Base-by-base conservation (phyloP, 768 basidiomycete species). In the Boletus sp. region DNA sequence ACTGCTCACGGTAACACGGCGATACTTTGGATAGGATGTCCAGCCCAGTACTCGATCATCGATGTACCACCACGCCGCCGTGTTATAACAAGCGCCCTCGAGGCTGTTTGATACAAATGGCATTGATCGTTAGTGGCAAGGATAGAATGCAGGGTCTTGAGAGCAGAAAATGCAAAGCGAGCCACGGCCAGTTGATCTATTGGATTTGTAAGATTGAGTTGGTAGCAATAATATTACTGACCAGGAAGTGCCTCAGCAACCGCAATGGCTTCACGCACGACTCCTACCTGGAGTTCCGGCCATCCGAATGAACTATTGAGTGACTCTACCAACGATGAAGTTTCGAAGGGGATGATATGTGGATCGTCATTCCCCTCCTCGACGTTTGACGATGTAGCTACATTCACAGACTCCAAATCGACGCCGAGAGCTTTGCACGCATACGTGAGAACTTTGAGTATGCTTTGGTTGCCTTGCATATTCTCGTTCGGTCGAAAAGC, bases 231-330 rank as follows among this genome's bases (percentile, higher is more conserved):
- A 40, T 48, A 49, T 55, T 10, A 73, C 80, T 52, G 58, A 92
- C 94, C 94, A 55, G 96, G 94, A 24, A 99, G 75, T 14, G 92
- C 85, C 71, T 98, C 93, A 2, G 93, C 91, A 3, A 98, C 86
- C 0, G 90, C 87, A 20, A 98, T 86, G 1, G 94, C 92, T 69
- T 98, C 97, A 37, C 93, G 83, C 20, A 98, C 79, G n/a, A 95
- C 85, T 24, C 93, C 94, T 17, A 98, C 83, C 75, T 97, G 96
- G 40, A 99, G 76, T 69, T 94, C 92, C 3, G 94, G 89, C 96
- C 96, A 98, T 5, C 97, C 97, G 68, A 86, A 91, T 5, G 81
- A 72, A 59, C 85, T 83, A 28, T 72, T 76, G 32, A 74, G 69
- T 18, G 54, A 57, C 29, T 64, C 60, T 35, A 76, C 75, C 9